A percentile compares a stretch with the other conserved stretches of the same genome.
Evolutionary conservation across 192 early-diverging fungal genomes (phyloP).

Genomic region (Entomortierella parvispora): DNA sequence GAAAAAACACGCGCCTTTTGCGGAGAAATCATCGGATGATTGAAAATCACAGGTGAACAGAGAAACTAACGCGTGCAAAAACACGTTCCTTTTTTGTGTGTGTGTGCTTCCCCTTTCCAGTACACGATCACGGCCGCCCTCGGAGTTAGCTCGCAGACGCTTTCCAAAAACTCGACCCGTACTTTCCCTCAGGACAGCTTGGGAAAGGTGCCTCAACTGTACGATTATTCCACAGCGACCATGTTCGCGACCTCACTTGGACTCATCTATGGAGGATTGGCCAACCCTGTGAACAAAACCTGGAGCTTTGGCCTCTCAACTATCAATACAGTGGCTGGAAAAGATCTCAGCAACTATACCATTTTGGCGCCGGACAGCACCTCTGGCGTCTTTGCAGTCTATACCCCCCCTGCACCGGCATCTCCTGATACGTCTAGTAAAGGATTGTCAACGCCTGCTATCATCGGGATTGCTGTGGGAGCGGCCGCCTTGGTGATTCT

Average conservation of each 20-base stretch:
- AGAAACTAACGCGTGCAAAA: too few species aligned
- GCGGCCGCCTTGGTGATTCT: conserved; percentile 28
- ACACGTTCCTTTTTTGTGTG: too few species aligned
- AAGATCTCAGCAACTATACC: conserved; percentile 9
- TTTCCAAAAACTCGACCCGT: conserved; percentile 16
- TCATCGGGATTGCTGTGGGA: conserved; percentile 46
- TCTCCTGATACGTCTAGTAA: neutral
- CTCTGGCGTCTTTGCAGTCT: conserved; percentile 15
- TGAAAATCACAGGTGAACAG: too few species aligned
- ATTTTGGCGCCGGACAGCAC: neutral
- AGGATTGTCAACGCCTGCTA: conserved; percentile 32
- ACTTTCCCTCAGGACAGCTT: neutral
- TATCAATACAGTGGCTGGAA: neutral
- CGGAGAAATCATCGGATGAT: too few species aligned
- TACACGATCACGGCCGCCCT: too few species aligned
- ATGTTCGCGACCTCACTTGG: neutral
- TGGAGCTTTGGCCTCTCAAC: conserved; percentile 24
- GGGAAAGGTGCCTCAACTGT: neutral
- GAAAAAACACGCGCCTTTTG: too few species aligned
- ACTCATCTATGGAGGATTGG: conserved; percentile 32
- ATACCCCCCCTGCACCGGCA: neutral
- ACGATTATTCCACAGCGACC: conserved; percentile 28
- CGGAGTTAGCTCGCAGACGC: conserved; percentile 3
- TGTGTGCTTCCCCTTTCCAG: neutral
- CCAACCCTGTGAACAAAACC: conserved; percentile 7